Conservation (phyloP, 164 flowering plant species). For the Annona squamosa region DNA sequence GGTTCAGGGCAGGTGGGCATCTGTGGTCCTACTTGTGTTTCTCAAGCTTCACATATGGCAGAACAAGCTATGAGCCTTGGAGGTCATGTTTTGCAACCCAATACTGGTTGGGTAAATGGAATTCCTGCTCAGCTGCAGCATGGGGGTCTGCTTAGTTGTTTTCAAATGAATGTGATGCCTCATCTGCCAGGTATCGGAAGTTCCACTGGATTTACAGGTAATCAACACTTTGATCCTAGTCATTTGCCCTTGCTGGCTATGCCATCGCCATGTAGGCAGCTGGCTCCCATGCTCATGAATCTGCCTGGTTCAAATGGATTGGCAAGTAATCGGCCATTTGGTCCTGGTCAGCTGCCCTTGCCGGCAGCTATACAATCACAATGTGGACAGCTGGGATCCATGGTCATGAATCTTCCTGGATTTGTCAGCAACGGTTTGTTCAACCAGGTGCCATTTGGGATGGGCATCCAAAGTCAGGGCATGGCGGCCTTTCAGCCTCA, state of each 20-base stretch:
- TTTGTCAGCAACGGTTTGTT: slow-evolving; percentile 24
- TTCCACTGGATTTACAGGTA: slow-evolving; percentile 26
- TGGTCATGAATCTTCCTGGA: slow-evolving; percentile 30
- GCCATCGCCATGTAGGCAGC: slow-evolving; percentile 25
- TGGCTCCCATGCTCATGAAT: slow-evolving; percentile 6
- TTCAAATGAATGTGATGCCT: neutral
- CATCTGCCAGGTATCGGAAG: slow-evolving; percentile 7
- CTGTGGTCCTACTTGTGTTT: slow-evolving; percentile 17
- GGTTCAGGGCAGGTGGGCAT: slow-evolving; percentile 13
- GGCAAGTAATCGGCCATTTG: too few species aligned
- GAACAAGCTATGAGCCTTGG: slow-evolving; percentile 11
- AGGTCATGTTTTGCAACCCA: neutral
- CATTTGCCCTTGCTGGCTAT: slow-evolving; percentile 21
- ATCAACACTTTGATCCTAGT: slow-evolving; percentile 39
- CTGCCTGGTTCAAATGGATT: slow-evolving; percentile 2
- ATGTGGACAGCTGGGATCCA: slow-evolving; percentile 10
- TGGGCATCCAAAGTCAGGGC: slow-evolving; percentile 25
- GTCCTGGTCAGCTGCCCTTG: too few species aligned
- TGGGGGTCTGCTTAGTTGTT: slow-evolving; percentile 11
- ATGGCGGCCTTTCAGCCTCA: slow-evolving; percentile 4
- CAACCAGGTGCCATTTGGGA: slow-evolving; percentile 23
- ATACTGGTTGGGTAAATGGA: slow-evolving; percentile 34
- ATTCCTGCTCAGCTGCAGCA: slow-evolving; percentile 33
- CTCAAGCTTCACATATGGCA: slow-evolving; percentile 20
- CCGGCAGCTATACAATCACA: too few species aligned